A percentile compares a stretch with the other conserved stretches of the same genome.
These are phyloP conservation scores for Knoxdaviesia capensis DNA, from an alignment of 2,329 filamentous ascomycete genomes.

Conservation along the genomic window DNA sequence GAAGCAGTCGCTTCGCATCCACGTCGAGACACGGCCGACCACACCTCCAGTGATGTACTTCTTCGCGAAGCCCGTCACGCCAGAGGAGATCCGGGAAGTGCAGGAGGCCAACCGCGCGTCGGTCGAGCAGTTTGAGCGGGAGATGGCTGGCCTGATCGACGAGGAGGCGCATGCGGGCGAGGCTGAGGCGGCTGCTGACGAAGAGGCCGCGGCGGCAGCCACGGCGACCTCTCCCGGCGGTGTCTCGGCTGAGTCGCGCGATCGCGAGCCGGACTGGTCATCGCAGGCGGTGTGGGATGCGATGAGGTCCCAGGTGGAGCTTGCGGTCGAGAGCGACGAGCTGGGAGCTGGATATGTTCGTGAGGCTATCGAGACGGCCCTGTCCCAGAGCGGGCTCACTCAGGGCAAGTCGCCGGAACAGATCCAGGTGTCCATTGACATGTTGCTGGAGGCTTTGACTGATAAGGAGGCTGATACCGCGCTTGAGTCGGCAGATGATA, in stretches of 20 bases:
- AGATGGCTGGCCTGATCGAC: constrained; percentile 30
- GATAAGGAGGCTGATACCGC: constrained; percentile 7
- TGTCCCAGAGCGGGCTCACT: constrained; percentile 32
- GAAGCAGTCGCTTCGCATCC: constrained; percentile 52
- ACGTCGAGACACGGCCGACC: constrained; percentile 55
- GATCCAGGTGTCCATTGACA: constrained; percentile 25
- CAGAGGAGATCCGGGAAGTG: constrained; percentile 51
- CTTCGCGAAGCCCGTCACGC: constrained; percentile 67
- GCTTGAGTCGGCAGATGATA: too few relatives aligned
- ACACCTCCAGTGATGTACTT: constrained; percentile 58
- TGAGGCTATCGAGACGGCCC: constrained; percentile 32
- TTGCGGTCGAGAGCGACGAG: constrained; percentile 36
- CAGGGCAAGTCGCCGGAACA: constrained; percentile 23
- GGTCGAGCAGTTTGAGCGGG: constrained; percentile 48
- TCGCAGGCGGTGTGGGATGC: constrained; percentile 28
- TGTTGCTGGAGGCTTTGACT: constrained; percentile 27
- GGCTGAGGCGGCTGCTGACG: constrained; percentile 5
- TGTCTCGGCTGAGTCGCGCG: constrained; percentile 1
- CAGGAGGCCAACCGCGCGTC: constrained; percentile 46
- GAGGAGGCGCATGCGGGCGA: constrained; percentile 10
- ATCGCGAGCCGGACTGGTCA: constrained; percentile 6
- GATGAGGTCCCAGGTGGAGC: constrained; percentile 32
- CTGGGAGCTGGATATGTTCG: constrained; percentile 28
- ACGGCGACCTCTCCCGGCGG: background rate
- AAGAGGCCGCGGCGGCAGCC: constrained; percentile 8